Evolutionary conservation across 169 alveolate genomes (phyloP).

Genomic region (Eimeria tenella): DNA sequence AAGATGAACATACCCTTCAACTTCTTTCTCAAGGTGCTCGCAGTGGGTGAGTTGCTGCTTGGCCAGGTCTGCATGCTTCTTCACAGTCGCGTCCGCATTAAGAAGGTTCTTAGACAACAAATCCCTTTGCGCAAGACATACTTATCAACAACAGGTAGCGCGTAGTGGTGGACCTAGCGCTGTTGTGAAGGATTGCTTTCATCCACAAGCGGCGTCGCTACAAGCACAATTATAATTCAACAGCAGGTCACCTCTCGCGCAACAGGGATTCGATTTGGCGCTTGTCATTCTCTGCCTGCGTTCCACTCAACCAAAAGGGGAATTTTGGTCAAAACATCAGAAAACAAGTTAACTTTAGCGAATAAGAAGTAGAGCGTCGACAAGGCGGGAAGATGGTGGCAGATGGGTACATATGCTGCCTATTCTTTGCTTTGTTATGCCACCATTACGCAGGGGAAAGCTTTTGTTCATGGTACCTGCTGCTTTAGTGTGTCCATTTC

Average conservation of each 20-base stretch:
- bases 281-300: constrained; percentile 78
- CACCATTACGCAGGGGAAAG: too few relatives aligned
- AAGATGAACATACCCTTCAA: constrained; percentile 40
- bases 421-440: too few relatives aligned
- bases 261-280: constrained; percentile 74
- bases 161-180: background rate
- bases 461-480: constrained; percentile 47
- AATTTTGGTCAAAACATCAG: background rate
- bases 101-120: constrained; percentile 71
- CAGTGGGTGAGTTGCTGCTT: constrained; percentile 77
- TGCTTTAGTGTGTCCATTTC: constrained; percentile 84
- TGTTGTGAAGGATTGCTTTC: background rate
- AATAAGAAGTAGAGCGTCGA: background rate
- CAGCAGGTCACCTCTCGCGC: constrained; percentile 74
- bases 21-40: constrained; percentile 70
- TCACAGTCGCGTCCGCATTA: constrained; percentile 80
- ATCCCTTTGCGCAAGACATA: constrained; percentile 61
- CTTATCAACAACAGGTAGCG: background rate
- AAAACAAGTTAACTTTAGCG: background rate
- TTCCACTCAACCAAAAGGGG: background rate
- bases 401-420: too few relatives aligned
- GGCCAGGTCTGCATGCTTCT: constrained; percentile 84
- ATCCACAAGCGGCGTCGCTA: background rate
- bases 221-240: background rate
- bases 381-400: too few relatives aligned